A percentile compares a stretch with the other conserved stretches of the same genome.
Evolutionary conservation across 129 eudicot genomes (phyloP).

Genomic region (Apium graveolens): DNA sequence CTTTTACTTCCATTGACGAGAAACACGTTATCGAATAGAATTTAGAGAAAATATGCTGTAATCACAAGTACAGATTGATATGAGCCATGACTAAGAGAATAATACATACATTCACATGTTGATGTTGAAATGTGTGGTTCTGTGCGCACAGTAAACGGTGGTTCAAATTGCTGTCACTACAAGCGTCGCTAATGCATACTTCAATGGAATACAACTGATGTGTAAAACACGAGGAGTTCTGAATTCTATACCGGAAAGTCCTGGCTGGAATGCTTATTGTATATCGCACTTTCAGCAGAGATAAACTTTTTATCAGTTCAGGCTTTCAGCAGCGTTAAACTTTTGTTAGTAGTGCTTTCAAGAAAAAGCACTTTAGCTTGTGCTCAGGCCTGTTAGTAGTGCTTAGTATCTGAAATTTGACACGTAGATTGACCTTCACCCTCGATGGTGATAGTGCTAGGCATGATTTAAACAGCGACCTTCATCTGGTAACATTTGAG

Average conservation of each 20-base stretch:
- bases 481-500: constrained; percentile 77
- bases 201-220: not conserved
- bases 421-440: constrained; percentile 62
- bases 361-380: constrained; percentile 91
- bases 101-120: not conserved
- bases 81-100: not conserved
- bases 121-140: not conserved
- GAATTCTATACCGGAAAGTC: not conserved
- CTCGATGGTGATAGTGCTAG: constrained; percentile 92
- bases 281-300: not conserved
- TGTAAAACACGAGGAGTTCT: not conserved
- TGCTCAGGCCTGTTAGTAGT: constrained; percentile 54
- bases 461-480: constrained; percentile 79
- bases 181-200: not conserved
- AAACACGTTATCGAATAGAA: not conserved
- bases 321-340: not conserved
- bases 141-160: not conserved
- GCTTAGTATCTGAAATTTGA: constrained; percentile 54
- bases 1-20: not conserved
- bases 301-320: too few relatives aligned
- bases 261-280: not conserved
- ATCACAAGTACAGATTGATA: not conserved
- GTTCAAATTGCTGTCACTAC: not conserved
- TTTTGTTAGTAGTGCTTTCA: too few relatives aligned
- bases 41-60: not conserved